Percentiles rank a stretch among this genome's conserved stretches.
These are phyloP conservation scores for Dothideomycetidae sp. DNA, from an alignment of 2,329 filamentous ascomycete species.

Conservation along the genomic window DNA sequence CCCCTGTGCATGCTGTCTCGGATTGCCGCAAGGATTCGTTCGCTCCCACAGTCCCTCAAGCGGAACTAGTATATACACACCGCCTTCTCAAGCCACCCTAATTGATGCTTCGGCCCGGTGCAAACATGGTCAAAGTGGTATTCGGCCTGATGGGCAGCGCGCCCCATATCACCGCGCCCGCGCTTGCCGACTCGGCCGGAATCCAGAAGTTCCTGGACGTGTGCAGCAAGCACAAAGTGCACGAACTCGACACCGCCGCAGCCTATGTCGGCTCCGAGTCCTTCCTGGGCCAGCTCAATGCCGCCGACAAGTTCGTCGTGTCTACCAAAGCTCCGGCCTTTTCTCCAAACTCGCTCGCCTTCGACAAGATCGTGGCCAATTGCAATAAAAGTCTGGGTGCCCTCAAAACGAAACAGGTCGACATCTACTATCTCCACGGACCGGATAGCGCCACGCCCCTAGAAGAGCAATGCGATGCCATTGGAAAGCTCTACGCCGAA, in stretches of 20 bases:
- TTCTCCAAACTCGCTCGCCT: conserved; percentile 14
- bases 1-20: too few species aligned
- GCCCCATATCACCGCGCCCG: conserved; percentile 14
- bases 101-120: neutral
- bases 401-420: conserved; percentile 18
- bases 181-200: conserved; percentile 12
- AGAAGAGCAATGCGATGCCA: conserved; percentile 28
- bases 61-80: too few species aligned
- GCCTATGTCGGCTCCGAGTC: conserved; percentile 27
- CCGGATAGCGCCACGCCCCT: conserved; percentile 32
- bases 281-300: conserved; percentile 26
- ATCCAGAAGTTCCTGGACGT: conserved; percentile 19
- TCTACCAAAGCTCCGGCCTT: conserved; percentile 21
- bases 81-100: too few species aligned
- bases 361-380: conserved; percentile 17
- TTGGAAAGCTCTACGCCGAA: conserved; percentile 28
- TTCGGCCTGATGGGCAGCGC: conserved; percentile 20
- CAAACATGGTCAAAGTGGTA: conserved; percentile 18
- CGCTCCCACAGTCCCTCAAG: too few species aligned
- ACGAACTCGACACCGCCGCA: conserved; percentile 26
- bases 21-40: too few species aligned
- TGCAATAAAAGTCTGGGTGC: conserved; percentile 17
- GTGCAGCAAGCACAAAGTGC: conserved; percentile 21
- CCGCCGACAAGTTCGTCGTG: conserved; percentile 15
- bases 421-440: conserved; percentile 30